These are phyloP conservation scores for Neurospora sp. DNA, from an alignment of 495 filamentous ascomycete genomes.

Conservation along the genomic window DNA sequence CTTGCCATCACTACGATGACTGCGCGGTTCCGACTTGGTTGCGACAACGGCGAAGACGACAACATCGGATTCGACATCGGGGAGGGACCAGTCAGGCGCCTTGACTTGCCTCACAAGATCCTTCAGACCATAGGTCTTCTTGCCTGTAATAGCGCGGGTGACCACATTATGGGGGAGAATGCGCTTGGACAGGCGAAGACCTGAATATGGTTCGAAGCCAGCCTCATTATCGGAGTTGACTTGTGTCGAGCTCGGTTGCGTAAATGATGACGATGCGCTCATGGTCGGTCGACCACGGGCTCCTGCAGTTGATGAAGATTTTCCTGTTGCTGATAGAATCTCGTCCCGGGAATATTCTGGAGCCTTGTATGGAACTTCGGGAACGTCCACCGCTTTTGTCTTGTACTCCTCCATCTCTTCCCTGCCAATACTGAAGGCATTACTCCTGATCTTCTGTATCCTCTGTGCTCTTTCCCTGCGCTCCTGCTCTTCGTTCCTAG, in stretches of 20 bases:
- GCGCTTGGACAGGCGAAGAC: constrained; percentile 73
- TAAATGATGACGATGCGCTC: background rate
- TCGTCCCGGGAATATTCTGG: constrained; percentile 54
- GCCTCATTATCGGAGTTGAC: constrained; percentile 11
- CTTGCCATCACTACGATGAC: constrained; percentile 50
- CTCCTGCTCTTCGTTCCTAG: constrained; percentile 43
- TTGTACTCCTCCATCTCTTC: constrained; percentile 58
- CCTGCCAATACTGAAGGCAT: constrained; percentile 59
- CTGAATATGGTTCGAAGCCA: constrained; percentile 78
- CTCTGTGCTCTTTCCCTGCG: constrained; percentile 44
- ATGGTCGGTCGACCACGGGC: background rate
- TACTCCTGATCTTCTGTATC: constrained; percentile 51
- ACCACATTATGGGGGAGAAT: constrained; percentile 75
- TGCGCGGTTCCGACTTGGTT: constrained; percentile 69
- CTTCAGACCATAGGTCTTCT: constrained; percentile 68
- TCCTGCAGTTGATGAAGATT: background rate
- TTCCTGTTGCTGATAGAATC: constrained; percentile 34
- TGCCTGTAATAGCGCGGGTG: constrained; percentile 61
- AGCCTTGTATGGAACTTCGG: constrained; percentile 33
- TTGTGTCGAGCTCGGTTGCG: background rate
- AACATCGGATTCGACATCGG: constrained; percentile 74
- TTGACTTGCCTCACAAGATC: constrained; percentile 74
- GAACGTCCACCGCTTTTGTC: constrained; percentile 45
- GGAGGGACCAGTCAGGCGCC: constrained; percentile 73
- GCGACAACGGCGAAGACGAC: constrained; percentile 82